These are phyloP conservation scores for Pleodorina starrii DNA, from an alignment of 139 green algal genomes.

Conservation along the genomic window DNA sequence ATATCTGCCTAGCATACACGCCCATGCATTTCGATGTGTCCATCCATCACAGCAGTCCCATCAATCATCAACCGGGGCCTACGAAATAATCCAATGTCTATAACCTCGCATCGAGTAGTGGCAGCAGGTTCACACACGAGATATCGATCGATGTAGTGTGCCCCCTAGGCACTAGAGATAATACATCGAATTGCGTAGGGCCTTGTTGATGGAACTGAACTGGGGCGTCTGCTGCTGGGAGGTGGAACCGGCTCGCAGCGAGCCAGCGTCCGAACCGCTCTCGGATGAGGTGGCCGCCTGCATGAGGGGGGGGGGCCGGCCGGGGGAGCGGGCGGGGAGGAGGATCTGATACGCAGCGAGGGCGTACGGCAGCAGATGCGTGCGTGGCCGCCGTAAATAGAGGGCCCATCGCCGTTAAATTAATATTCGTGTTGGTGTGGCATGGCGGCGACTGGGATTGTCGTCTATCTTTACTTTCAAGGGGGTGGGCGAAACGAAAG, in stretches of 20 bases:
- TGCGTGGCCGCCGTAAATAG: too few relatives aligned
- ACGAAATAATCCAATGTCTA: background rate
- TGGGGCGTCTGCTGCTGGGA: background rate
- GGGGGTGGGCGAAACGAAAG: too few relatives aligned
- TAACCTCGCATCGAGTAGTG: background rate
- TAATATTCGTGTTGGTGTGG: too few relatives aligned
- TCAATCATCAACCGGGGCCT: background rate
- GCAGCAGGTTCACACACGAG: background rate
- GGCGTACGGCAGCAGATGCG: too few relatives aligned
- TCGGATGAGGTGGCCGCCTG: background rate
- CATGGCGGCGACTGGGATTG: too few relatives aligned
- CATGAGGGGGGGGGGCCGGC: too few relatives aligned
- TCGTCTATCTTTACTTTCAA: too few relatives aligned
- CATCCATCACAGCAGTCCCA: background rate
- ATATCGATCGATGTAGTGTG: background rate
- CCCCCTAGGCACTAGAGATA: background rate
- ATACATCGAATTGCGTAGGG: background rate
- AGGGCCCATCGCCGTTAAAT: too few relatives aligned
- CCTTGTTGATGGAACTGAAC: background rate
- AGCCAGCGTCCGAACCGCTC: background rate
- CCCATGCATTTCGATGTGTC: background rate
- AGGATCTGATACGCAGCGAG: too few relatives aligned
- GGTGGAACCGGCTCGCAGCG: background rate
- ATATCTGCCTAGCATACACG: background rate
- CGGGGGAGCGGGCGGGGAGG: too few relatives aligned